Base-by-base conservation (phyloP, 805 yeast genomes). In the Clavispora santaluciae region DNA sequence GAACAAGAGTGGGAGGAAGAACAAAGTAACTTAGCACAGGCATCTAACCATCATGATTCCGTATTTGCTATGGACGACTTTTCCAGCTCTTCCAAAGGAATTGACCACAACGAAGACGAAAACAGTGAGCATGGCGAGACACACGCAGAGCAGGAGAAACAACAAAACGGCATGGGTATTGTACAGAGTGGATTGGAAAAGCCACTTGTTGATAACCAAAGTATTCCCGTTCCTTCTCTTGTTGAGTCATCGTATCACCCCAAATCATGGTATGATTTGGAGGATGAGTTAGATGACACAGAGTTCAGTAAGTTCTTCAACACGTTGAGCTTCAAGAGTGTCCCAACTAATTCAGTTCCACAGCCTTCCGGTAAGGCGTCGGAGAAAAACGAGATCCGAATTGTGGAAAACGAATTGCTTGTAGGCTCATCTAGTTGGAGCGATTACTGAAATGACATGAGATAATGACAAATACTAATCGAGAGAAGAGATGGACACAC, bases 281-380 rank as follows among this genome's bases (percentile, higher is more conserved):
- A 41, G 6, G 60, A 60, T 40, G 68, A 64, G 33, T 50, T 59
- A 41, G 61, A 59, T 34, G 67, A 61, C 33, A 59, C 47, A 18
- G 60, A 57, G 23, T 57, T 57, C 17, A 50, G 49, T 18, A 50
- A 43, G 33, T 23, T 47, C 24, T 41, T 50, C 22, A 25, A 36
- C 33, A 43, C 48, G 29, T 41, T 48, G 46, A 48, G 48, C 29
- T 38, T 46, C 42, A 44, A 46, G 25, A 35, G 33, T 22, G 36
- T 26, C 18, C 24, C 34, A 11, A 29, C 41, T n/a, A 12, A 8
- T 17, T 23, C 38, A 12, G 21, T 38, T 22, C 21, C 28, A 20
- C 26, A 20, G 23, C 17, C 22, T 16, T 34, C 25, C 22, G 33
- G 36, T 16, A 38, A 33, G 34, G 45, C 43, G 15, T 28, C 38